Evolutionary conservation across 2,329 filamentous ascomycete species (phyloP), one percentile per base, ranked within the genome.

Genomic region (Penicillium brevicompactum): DNA sequence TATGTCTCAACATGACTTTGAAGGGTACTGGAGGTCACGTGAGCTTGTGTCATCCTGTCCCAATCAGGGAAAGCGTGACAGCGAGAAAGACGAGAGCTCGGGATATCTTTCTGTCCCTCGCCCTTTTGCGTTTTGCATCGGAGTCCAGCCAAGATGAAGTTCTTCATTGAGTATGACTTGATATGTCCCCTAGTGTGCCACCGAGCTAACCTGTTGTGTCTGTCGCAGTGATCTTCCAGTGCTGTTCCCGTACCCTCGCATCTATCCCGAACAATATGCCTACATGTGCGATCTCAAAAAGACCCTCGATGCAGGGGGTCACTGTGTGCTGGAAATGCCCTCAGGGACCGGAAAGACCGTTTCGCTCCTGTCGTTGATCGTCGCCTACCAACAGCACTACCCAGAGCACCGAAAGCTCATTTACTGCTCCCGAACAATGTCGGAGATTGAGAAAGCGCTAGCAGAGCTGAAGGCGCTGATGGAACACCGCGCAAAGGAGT

Each of bases 351-450:
- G 94, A 58, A 99, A 99, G 80, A 99, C 94, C 0, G 90, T 99
- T 24, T 97, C 94, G 9, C 82, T 99, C 4, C 81, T 99, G 43
- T 97, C 94, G 0, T 84, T 99, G 65, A 99, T 99, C 68, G 87
- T 99, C 55, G 93, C 94, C 41, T 99, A 99, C 69, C 95, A 99
- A 75, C 90, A 94, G 72, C 88, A 92, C 71, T 92, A 93, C 68
- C 91, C 92, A 3, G 91, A 96, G 70, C 91, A 94, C 67, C 84
- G 95, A 53, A 99, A 99, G 76, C 86, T 99, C 49, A 97, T 99
- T 53, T 99, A 99, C 76, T 99, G 94, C 80, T 99, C 94, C 60
- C 92, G 94, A 78, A 99, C 94, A 53, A 99, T 99, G 92, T 99
- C 94, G 37, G 94, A 99, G 78, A 99, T 99, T 68, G 94, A 99